phyloP scores from a whole-genome alignment of 1,139 yeast genomes.

The Hansenula lynferdii region DNA sequence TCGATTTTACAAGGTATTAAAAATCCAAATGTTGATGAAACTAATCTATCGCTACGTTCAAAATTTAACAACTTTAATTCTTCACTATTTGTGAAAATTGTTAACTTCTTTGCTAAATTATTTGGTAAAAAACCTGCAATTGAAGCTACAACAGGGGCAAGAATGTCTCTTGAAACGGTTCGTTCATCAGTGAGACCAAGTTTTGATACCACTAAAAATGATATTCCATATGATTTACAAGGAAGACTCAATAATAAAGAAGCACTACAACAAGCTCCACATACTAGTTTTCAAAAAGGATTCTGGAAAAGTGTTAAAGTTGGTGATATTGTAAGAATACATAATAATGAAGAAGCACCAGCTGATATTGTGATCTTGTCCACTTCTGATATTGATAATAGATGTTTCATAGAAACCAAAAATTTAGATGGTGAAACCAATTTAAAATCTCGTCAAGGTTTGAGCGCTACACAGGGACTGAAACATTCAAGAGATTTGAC shows the following conservation, averaged over 20 bases:
- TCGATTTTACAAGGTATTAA: constrained; percentile 65
- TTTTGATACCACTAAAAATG: constrained; percentile 7
- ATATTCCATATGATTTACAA: constrained; percentile 12
- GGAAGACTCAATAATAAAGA: constrained; percentile 5
- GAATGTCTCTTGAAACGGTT: constrained; percentile 15
- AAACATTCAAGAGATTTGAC: constrained; percentile 70
- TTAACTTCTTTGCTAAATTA: constrained; percentile 15
- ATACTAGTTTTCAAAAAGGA: constrained; percentile 50
- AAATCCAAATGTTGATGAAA: constrained; percentile 67
- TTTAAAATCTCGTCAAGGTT: constrained; percentile 71
- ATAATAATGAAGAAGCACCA: constrained; percentile 88
- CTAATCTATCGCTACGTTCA: constrained; percentile 49
- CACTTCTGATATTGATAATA: constrained; percentile 85
- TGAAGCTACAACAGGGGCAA: constrained; percentile 3
- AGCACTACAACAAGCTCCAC: not conserved
- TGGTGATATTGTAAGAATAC: constrained; percentile 83
- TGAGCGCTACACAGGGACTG: constrained; percentile 62
- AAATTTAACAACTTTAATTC: constrained; percentile 46
- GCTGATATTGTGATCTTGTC: constrained; percentile 82
- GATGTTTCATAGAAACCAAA: constrained; percentile 90
- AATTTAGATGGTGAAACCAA: constrained; percentile 97
- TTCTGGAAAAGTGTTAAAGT: constrained; percentile 88
- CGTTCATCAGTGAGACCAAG: constrained; percentile 10
- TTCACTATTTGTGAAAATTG: constrained; percentile 24
- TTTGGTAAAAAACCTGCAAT: constrained; percentile 1